A percentile compares a stretch with the other conserved stretches of the same genome.
phyloP scores from a whole-genome alignment of 1,139 yeast species.

The Arxiozyma bovina region DNA sequence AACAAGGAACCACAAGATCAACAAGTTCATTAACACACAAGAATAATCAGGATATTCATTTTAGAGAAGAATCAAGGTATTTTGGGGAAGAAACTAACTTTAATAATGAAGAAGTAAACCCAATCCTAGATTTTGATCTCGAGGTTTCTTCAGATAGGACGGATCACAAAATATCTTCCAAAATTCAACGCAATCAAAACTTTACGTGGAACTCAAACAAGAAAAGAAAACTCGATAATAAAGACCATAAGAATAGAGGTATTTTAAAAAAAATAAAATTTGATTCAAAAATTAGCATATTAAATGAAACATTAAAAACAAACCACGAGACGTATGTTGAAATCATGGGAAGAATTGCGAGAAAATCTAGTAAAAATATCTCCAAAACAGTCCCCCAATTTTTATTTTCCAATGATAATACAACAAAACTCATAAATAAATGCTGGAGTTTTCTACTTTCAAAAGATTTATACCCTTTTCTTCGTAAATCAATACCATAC shows the following conservation, averaged over 20 bases:
- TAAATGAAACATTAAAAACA: constrained; percentile 21
- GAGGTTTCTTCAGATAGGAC: constrained; percentile 7
- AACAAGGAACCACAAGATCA: constrained; percentile 16
- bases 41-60: constrained; percentile 7
- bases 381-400: neutral
- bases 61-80: constrained; percentile 3
- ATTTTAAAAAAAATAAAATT: constrained; percentile 7
- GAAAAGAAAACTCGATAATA: constrained; percentile 2
- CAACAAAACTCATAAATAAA: constrained; percentile 7
- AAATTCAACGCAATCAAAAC: neutral
- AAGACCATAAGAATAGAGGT: neutral
- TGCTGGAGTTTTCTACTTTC: constrained; percentile 12
- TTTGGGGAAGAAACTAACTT: constrained; percentile 2
- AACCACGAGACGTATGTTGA: constrained; percentile 18
- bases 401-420: neutral
- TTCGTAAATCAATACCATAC: neutral
- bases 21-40: constrained; percentile 8
- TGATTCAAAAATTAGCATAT: constrained; percentile 23
- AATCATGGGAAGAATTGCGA: constrained; percentile 13
- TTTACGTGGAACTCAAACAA: neutral
- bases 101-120: neutral
- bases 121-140: constrained; percentile 10
- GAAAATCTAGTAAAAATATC: constrained; percentile 13
- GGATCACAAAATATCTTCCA: neutral
- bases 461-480: neutral